Conservation (phyloP, 441 rosid species). For the Adansonia grandidieri region DNA sequence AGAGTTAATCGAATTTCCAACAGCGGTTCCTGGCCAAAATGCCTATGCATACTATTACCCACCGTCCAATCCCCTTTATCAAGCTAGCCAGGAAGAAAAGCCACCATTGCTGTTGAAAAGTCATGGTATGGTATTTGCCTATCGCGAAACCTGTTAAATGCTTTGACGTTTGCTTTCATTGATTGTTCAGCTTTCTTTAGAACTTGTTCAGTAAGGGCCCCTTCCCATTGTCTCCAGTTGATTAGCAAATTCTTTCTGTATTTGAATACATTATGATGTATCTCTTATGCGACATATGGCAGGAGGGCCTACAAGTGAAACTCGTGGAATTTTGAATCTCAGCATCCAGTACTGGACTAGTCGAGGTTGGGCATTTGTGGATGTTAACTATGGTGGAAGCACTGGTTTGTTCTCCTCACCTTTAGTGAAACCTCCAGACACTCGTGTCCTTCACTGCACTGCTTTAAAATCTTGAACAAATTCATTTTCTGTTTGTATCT, state of each 20-base stretch:
- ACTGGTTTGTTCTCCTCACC: constrained; percentile 62
- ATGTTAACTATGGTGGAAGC: constrained; percentile 98
- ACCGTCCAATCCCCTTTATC: constrained; percentile 68
- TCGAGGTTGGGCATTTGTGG: constrained; percentile 71
- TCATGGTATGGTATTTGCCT: constrained; percentile 62
- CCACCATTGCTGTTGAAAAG: constrained; percentile 87
- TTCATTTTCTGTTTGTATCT: constrained; percentile 21
- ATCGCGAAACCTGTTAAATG: not conserved
- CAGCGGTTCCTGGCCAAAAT: constrained; percentile 74
- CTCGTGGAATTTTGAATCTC: constrained; percentile 68
- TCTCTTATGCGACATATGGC: constrained; percentile 19
- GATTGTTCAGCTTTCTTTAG: not conserved
- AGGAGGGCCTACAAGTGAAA: constrained; percentile 89
- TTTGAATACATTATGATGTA: constrained; percentile 12
- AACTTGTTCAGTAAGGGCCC: not conserved
- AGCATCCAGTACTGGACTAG: constrained; percentile 93
- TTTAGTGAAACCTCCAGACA: not conserved
- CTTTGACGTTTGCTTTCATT: not conserved
- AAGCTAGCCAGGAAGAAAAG: constrained; percentile 67
- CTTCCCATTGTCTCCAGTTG: not conserved
- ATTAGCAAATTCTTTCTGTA: constrained; percentile 8
- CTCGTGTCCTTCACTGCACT: not conserved
- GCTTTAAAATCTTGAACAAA: not conserved
- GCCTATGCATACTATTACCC: constrained; percentile 92
- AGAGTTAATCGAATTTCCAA: constrained; percentile 86